Evolutionary conservation across 2,329 filamentous ascomycete species (phyloP).

Genomic region (Talaromyces marneffei): DNA sequence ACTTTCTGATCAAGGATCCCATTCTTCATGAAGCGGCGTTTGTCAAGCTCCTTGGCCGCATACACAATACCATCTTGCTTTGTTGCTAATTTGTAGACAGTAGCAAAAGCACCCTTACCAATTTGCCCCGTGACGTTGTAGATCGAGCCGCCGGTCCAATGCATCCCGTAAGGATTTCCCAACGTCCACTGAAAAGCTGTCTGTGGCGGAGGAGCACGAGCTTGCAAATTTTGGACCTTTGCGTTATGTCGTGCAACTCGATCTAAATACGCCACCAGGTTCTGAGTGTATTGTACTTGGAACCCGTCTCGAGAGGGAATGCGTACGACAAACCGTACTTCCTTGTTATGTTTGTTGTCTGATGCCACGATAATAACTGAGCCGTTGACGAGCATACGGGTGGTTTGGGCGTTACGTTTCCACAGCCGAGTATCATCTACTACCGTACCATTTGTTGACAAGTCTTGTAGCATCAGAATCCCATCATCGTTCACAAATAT

Average conservation of each 20-base stretch:
- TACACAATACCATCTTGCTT: constrained; percentile 78
- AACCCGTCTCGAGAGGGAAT: constrained; percentile 71
- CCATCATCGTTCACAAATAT: constrained; percentile 85
- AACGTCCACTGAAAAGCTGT: constrained; percentile 30
- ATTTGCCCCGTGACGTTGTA: constrained; percentile 81
- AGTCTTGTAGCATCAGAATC: constrained; percentile 85
- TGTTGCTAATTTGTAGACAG: constrained; percentile 82
- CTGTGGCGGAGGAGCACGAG: constrained; percentile 21
- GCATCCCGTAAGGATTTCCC: constrained; percentile 57
- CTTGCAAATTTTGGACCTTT: constrained; percentile 20
- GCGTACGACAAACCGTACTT: constrained; percentile 78
- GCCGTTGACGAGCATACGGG: constrained; percentile 64
- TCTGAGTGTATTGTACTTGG: constrained; percentile 60
- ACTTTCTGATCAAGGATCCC: constrained; percentile 84
- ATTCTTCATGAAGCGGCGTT: constrained; percentile 87
- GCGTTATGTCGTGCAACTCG: constrained; percentile 25
- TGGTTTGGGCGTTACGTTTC: constrained; percentile 44
- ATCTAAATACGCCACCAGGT: constrained; percentile 62
- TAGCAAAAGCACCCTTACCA: constrained; percentile 91
- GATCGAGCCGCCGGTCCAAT: constrained; percentile 70
- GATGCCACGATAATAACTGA: constrained; percentile 65
- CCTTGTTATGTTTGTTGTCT: constrained; percentile 45
- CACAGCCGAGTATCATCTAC: constrained; percentile 69
- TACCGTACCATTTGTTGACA: constrained; percentile 91
- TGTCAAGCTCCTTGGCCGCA: constrained; percentile 92